Evolutionary conservation across 176 grass and related monocot genomes (phyloP).

Genomic region (Chrysopogon serrulatus): DNA sequence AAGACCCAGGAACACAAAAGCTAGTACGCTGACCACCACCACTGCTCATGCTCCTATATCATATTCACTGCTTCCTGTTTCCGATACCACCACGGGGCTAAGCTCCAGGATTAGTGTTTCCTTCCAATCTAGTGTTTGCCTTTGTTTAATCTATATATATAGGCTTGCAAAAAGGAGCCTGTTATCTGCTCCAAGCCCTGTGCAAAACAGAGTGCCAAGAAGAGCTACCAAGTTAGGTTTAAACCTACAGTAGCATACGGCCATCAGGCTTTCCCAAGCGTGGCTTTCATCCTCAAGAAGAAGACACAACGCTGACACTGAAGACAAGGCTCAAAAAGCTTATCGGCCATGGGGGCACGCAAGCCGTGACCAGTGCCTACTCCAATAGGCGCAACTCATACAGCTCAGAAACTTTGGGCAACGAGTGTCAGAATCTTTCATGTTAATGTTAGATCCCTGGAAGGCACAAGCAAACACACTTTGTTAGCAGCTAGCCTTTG

Average conservation of each 20-base stretch:
- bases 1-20: neutral
- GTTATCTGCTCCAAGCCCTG: neutral
- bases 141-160: neutral
- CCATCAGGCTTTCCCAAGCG: neutral
- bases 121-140: neutral
- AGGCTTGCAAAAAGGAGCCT: neutral
- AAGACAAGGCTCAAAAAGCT: neutral
- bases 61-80: neutral
- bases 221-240: neutral
- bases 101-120: neutral
- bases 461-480: neutral
- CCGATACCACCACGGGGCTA: neutral
- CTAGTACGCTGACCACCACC: neutral
- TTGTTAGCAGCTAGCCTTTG: neutral
- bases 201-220: neutral
- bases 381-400: neutral
- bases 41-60: neutral
- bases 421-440: too few species aligned
- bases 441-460: neutral
- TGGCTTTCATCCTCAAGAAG: neutral
- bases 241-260: neutral
- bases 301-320: neutral
- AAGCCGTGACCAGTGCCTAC: neutral
- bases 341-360: neutral
- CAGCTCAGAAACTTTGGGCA: too few species aligned